These are phyloP conservation scores for Cinnamomum micranthum DNA, from an alignment of 164 flowering plant species.

Conservation along the genomic window DNA sequence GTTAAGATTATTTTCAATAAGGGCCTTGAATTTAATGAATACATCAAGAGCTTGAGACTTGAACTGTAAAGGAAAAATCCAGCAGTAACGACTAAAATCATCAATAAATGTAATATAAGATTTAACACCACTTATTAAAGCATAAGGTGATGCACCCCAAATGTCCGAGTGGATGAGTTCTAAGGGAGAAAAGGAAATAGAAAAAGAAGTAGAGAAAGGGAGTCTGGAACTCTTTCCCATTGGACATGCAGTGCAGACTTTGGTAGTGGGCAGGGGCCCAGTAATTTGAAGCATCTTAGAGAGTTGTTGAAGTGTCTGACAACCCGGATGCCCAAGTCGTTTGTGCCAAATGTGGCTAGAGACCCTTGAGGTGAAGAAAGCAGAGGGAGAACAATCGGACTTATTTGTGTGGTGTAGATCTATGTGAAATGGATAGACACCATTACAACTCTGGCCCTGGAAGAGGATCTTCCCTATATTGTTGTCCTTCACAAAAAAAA, in stretches of 20 bases:
- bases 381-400: neutral
- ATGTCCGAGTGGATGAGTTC: neutral
- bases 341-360: neutral
- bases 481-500: neutral
- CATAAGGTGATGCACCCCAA: neutral
- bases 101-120: constrained; percentile 3
- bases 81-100: constrained; percentile 3
- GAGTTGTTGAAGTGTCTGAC: neutral
- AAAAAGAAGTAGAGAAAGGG: neutral
- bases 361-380: neutral
- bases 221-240: neutral
- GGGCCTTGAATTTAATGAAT: neutral
- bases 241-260: neutral
- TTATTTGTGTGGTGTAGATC: neutral
- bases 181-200: neutral
- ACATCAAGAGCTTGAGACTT: neutral
- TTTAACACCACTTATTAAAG: neutral
- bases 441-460: neutral
- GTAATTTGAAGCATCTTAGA: neutral
- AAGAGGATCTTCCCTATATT: neutral
- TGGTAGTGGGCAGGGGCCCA: neutral
- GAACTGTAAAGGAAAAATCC: neutral
- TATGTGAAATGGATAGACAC: neutral
- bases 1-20: neutral
- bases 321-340: neutral